Conservation (phyloP, 1,139 yeast genomes). For the Saccharomycopsis phalli region DNA sequence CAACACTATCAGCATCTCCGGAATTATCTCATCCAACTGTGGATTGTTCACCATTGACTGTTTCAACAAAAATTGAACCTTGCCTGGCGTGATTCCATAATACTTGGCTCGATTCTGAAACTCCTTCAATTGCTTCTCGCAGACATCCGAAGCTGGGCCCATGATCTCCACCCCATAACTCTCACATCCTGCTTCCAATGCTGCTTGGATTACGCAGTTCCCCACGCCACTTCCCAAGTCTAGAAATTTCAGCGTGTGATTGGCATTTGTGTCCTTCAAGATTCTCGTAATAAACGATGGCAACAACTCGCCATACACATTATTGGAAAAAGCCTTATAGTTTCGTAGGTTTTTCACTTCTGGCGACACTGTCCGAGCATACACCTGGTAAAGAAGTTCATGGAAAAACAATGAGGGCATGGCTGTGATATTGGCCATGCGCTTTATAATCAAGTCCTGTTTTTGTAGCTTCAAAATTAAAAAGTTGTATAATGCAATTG, state of each 20-base stretch:
- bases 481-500: slow-evolving; percentile 35
- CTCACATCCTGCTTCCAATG: slow-evolving; percentile 73
- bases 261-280: slow-evolving; percentile 52
- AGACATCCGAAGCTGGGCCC: slow-evolving; percentile 69
- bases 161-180: slow-evolving; percentile 90
- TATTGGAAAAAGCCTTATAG: slow-evolving; percentile 82
- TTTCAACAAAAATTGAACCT: slow-evolving; percentile 48
- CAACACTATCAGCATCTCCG: slow-evolving; percentile 61
- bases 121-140: slow-evolving; percentile 51
- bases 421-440: slow-evolving; percentile 30
- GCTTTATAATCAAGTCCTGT: slow-evolving; percentile 28
- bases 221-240: slow-evolving; percentile 95
- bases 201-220: slow-evolving; percentile 83
- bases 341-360: slow-evolving; percentile 53
- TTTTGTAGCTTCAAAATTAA: slow-evolving; percentile 30
- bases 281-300: slow-evolving; percentile 70
- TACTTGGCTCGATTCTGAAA: slow-evolving; percentile 47
- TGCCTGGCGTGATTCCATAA: slow-evolving; percentile 55
- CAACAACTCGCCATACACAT: slow-evolving; percentile 84
- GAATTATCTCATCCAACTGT: slow-evolving; percentile 43
- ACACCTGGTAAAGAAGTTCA: slow-evolving; percentile 62
- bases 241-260: slow-evolving; percentile 48
- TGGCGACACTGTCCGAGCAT: slow-evolving; percentile 73
- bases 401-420: slow-evolving; percentile 56
- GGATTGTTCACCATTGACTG: slow-evolving; percentile 67